Evolutionary conservation across 805 yeast species (phyloP).

Genomic region (Zygotorulaspora sp.): DNA sequence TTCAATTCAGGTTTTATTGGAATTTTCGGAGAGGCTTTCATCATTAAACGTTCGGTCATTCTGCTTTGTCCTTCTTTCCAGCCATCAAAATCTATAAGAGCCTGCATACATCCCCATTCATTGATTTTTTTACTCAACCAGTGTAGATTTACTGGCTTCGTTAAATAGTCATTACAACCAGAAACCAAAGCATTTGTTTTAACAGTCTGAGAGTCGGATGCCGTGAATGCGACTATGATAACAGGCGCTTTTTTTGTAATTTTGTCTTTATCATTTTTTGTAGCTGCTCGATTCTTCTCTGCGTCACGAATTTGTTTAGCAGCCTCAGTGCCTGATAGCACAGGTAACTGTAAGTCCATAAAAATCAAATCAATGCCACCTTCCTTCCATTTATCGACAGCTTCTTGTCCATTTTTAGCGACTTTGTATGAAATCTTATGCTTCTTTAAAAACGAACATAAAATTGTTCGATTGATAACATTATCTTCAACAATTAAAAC

Average conservation of each 20-base stretch:
- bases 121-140: constrained; percentile 93
- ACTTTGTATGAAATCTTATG: constrained; percentile 79
- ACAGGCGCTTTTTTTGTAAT: constrained; percentile 65
- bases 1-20: constrained; percentile 5
- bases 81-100: constrained; percentile 89
- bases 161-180: constrained; percentile 94
- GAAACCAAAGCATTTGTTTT: constrained; percentile 89
- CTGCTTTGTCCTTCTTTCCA: constrained; percentile 57
- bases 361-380: constrained; percentile 93
- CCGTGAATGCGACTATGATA: constrained; percentile 96
- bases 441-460: constrained; percentile 81
- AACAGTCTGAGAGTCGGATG: constrained; percentile 80
- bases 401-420: constrained; percentile 93
- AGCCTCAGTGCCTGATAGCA: constrained; percentile 92
- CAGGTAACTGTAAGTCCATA: constrained; percentile 97
- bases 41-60: constrained; percentile 36
- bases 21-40: constrained; percentile 15
- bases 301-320: constrained; percentile 84
- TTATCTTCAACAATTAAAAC: constrained; percentile 96
- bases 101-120: constrained; percentile 99
- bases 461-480: constrained; percentile 85
- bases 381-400: constrained; percentile 86
- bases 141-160: constrained; percentile 90
- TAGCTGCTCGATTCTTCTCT: constrained; percentile 41
- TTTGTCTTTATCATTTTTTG: constrained; percentile 5